Conservation (phyloP, 345 rosid genomes). For the Eucalyptus regnans region DNA sequence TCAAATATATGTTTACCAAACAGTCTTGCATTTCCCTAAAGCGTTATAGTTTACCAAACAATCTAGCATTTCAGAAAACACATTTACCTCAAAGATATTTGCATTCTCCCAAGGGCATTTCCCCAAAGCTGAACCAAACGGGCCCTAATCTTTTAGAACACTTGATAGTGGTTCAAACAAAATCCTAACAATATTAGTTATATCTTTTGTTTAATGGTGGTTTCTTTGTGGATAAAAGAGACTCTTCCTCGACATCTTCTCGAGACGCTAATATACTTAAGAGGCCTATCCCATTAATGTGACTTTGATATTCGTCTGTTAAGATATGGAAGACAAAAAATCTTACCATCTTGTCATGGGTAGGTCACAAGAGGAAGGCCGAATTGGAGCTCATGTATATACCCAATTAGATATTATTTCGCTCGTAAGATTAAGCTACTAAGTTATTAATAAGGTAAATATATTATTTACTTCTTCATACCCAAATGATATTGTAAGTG, state of each 20-base stretch:
- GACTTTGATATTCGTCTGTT: background rate
- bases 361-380: background rate
- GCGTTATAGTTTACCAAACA: no score
- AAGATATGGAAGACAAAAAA: background rate
- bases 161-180: background rate
- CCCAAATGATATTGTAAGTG: background rate
- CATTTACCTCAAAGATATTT: no score
- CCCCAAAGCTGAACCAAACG: no score
- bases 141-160: background rate
- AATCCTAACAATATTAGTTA: background rate
- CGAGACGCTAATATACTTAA: background rate
- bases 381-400: background rate
- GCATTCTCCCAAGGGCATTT: no score
- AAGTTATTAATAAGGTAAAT: background rate
- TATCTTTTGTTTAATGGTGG: background rate
- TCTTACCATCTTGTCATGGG: background rate
- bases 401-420: background rate
- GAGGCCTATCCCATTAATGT: background rate
- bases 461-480: background rate
- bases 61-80: no score
- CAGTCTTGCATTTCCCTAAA: no score
- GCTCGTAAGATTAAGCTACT: background rate
- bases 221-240: background rate
- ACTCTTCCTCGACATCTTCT: background rate
- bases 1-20: no score